Base-by-base conservation (phyloP, 208 protist genomes). In the Jaenimonas drosophilae region DNA sequence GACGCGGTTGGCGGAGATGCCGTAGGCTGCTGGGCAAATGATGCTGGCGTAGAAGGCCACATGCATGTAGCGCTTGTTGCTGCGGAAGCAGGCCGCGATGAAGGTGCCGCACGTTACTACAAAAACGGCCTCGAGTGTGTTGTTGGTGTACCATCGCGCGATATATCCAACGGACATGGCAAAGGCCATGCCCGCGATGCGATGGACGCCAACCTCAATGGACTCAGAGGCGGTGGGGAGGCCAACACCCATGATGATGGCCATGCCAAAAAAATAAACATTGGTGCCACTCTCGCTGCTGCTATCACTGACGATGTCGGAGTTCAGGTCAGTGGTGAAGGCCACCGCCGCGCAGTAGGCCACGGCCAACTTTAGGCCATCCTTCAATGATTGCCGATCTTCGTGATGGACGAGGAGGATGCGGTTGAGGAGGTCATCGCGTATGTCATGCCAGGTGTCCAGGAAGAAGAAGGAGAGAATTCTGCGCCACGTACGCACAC, bases 211-310 rank as follows among this genome's bases (percentile, higher is more conserved):
- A 0, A 61, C 53, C 37, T 70, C 54, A 26, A 84, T 55, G 6
- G 70, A 65, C 52, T 84, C 65, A 16, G 65, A 50, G 4, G 55
- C 59, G 4, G 75, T 78, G 24, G 65, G 75, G 30, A 72, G 50
- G 19, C 68, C 60, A 34, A 84, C 63, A 36, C 69, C 69, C 14
- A 76, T 49, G 23, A 84, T 70, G 45, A 84, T 78, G 1, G 65
- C 59, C 61, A 78, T 78, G 16, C 68, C 75, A 49, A 78, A 76
- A 56, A 61, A 78, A 50, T 73, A 78, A 6, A 55, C n/a, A n/a
- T n/a, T n/a, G n/a, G n/a, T n/a, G n/a, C n/a, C n/a, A n/a, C n/a
- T n/a, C n/a, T n/a, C n/a, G n/a, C n/a, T n/a, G n/a, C n/a, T n/a
- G n/a, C n/a, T 65, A 46, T 68, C 60, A 1, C 17, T 41, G 23